Base-by-base conservation (phyloP, 108 stramenopile genomes). In the Cyclostephanos invisitatus region DNA sequence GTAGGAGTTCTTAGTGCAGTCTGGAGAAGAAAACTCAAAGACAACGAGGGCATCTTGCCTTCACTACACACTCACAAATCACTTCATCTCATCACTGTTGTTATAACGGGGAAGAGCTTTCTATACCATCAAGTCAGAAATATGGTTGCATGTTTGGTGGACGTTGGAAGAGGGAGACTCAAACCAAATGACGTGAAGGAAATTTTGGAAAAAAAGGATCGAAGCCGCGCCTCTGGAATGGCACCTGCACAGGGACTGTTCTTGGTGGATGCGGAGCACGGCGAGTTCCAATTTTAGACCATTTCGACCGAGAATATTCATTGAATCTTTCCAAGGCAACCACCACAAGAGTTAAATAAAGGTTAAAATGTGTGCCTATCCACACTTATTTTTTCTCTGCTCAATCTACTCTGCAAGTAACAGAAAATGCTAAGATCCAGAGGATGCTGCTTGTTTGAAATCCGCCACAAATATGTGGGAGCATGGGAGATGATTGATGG, bases 111-210 rank as follows among this genome's bases (percentile, higher is more conserved):
- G 4, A 88, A 89, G 42, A 82, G 85, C 54, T 94, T 94, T 71
- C 49, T 94, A 20, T 94, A 94, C 67, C 88, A 86, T 20, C 89
- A 90, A 81, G 90, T 94, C 15, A 83, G 93, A 44, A 94, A 94
- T 67, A 86, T 94, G 62, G 87, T 90, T 17, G 90, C 84, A 8
- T 87, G 82, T 54, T 50, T 76, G 27, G 75, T 68, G 32, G 80
- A 85, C 12, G 93, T 94, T 20, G 93, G 90, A 3, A 65, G 62
- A 64, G 86, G 87, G 12, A 76, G 66, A 50, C 18, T 93, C 32
- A 28, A 24, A 15, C 84, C 86, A 32, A 61, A 63, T 6, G 77
- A 86, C 58, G 80, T 89, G 2, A 69, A 69, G 62, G 73, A 78
- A 0, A 74, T 94, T 55, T 70, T 94, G 22, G 73, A 85, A 7